Evolutionary conservation across 306 rosid species (phyloP).

Genomic region (Comarum palustre): DNA sequence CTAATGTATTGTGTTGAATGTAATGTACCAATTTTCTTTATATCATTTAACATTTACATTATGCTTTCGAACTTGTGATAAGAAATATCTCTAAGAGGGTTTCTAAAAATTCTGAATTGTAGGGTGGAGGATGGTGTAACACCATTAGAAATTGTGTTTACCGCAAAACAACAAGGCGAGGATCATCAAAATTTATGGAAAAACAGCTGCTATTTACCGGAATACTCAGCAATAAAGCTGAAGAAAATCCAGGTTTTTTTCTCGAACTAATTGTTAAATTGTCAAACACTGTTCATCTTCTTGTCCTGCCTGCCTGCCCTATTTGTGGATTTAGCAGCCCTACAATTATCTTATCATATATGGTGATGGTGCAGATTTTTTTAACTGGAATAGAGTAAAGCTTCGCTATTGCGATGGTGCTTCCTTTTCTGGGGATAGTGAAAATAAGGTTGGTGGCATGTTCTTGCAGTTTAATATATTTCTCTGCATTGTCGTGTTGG

Average conservation of each 20-base stretch:
- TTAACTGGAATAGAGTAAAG: conserved; percentile 92
- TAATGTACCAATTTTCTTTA: background rate
- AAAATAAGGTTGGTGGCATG: conserved; percentile 49
- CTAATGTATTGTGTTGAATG: background rate
- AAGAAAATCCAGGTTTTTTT: conserved; percentile 78
- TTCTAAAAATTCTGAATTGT: conserved; percentile 15
- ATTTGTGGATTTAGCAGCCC: conserved; percentile 4
- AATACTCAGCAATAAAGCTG: conserved; percentile 67
- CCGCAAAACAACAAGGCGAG: conserved; percentile 72
- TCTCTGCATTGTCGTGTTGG: background rate
- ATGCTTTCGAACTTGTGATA: background rate
- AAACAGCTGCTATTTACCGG: conserved; percentile 70
- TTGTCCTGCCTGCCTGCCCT: conserved; percentile 7
- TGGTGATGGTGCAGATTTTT: conserved; percentile 60
- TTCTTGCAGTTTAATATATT: conserved; percentile 11
- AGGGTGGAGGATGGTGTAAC: conserved; percentile 99
- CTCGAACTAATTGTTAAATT: conserved; percentile 4
- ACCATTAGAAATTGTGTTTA: conserved; percentile 69
- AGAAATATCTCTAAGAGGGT: background rate
- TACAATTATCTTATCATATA: conserved; percentile 19
- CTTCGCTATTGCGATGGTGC: conserved; percentile 99
- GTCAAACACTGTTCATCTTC: background rate
- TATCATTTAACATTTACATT: background rate
- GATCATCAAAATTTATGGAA: conserved; percentile 85
- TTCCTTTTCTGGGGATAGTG: conserved; percentile 80